Conservation (phyloP, 352 stramenopile genomes). For the Phytopythium delawarense region DNA sequence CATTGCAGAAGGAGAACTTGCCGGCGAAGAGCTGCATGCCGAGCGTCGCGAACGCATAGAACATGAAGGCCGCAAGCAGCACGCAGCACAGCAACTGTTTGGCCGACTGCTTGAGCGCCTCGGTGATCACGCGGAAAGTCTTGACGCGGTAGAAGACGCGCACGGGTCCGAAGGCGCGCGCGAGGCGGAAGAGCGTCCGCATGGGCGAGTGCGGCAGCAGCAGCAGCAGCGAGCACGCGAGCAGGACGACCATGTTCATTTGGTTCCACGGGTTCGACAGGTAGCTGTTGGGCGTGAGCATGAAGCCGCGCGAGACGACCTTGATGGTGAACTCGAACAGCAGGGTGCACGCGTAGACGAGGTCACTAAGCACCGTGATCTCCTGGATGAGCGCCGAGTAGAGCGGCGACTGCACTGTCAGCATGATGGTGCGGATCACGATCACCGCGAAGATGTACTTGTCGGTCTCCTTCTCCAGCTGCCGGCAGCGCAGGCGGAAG, state of each 20-base stretch:
- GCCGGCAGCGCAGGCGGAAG: constrained; percentile 60
- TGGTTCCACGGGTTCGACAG: constrained; percentile 82
- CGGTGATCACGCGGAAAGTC: constrained; percentile 81
- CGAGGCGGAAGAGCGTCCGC: constrained; percentile 69
- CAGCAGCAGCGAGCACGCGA: constrained; percentile 69
- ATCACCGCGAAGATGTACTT: constrained; percentile 84
- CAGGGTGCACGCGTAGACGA: constrained; percentile 66
- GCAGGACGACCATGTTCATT: constrained; percentile 78
- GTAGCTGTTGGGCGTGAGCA: constrained; percentile 80
- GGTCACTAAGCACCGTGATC: constrained; percentile 68
- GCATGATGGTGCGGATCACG: constrained; percentile 66
- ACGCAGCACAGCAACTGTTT: constrained; percentile 82
- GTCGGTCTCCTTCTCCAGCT: constrained; percentile 77
- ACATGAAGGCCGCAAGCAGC: constrained; percentile 72
- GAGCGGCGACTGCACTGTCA: constrained; percentile 71
- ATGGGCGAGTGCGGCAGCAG: constrained; percentile 73
- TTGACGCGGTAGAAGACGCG: constrained; percentile 85
- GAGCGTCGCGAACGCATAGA: constrained; percentile 83
- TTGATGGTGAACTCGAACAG: constrained; percentile 86
- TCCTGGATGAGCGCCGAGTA: constrained; percentile 80
- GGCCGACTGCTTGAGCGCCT: constrained; percentile 70
- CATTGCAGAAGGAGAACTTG: constrained; percentile 79
- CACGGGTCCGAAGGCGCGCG: constrained; percentile 74
- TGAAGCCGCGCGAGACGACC: constrained; percentile 69
- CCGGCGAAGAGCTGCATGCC: constrained; percentile 84